Evolutionary conservation across 2,329 filamentous ascomycete genomes (phyloP).

Genomic region (Scytalidium sp.): DNA sequence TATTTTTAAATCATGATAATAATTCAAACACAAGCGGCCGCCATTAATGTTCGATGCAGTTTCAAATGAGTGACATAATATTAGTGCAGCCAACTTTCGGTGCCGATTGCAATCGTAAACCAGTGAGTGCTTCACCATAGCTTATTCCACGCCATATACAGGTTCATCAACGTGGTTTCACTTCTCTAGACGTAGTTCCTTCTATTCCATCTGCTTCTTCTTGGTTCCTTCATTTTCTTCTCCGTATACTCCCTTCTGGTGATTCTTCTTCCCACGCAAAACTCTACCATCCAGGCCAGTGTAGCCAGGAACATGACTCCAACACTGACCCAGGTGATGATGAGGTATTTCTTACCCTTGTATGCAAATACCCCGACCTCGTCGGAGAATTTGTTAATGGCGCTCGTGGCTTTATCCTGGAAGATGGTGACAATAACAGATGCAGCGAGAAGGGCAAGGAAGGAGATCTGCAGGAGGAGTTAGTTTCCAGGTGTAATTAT

Average conservation of each 20-base stretch:
- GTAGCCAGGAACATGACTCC: constrained; percentile 35
- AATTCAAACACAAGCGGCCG: no score
- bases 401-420: constrained; percentile 46
- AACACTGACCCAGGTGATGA: constrained; percentile 57
- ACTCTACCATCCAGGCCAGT: constrained; percentile 25
- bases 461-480: constrained; percentile 26
- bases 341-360: constrained; percentile 52
- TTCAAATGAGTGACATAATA: no score
- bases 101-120: no score
- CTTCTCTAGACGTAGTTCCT: neutral
- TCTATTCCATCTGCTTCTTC: neutral
- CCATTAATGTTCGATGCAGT: no score
- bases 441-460: constrained; percentile 62
- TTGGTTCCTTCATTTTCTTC: constrained; percentile 11
- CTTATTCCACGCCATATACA: no score
- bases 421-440: constrained; percentile 72
- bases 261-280: constrained; percentile 20
- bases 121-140: no score
- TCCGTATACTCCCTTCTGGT: constrained; percentile 19
- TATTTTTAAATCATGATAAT: no score
- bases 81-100: no score
- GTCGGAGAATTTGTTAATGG: constrained; percentile 39
- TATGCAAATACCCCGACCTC: constrained; percentile 29
- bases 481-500: no score
- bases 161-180: neutral